Conservation (phyloP, 208 protist species). For the Porcisia hertigi region DNA sequence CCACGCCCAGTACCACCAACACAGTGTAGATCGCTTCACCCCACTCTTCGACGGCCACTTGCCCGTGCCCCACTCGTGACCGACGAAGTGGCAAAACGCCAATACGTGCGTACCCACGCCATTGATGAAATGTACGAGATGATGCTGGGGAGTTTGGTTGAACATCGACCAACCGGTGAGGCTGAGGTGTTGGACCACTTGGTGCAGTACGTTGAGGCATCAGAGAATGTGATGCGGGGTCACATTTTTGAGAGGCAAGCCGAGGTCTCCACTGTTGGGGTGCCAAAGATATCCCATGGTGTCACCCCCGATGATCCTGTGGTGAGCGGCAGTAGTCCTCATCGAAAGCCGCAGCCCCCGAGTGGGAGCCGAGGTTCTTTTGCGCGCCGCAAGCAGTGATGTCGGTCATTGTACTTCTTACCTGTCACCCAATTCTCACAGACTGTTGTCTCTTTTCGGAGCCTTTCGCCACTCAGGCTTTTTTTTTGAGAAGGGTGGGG, state of each 20-base stretch:
- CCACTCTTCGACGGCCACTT: background rate
- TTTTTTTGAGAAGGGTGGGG: background rate
- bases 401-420: background rate
- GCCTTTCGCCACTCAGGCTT: background rate
- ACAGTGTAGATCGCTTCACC: background rate
- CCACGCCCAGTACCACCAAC: constrained; percentile 19
- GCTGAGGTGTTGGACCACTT: constrained; percentile 56
- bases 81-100: constrained; percentile 16
- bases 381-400: constrained; percentile 10
- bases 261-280: constrained; percentile 2
- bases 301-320: background rate
- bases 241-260: constrained; percentile 17
- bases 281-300: background rate
- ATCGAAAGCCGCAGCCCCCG: constrained; percentile 18
- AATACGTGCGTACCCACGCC: constrained; percentile 45
- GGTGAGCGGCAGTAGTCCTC: background rate
- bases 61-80: background rate
- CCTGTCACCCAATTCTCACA: background rate
- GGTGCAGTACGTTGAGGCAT: constrained; percentile 50
- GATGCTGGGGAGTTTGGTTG: constrained; percentile 52
- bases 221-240: constrained; percentile 21
- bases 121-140: constrained; percentile 71
- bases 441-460: background rate
- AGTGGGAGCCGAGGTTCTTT: constrained; percentile 18
- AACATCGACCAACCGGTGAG: constrained; percentile 40